Conservation (phyloP, 495 filamentous ascomycete species). For the Cercophora newfieldiana region DNA sequence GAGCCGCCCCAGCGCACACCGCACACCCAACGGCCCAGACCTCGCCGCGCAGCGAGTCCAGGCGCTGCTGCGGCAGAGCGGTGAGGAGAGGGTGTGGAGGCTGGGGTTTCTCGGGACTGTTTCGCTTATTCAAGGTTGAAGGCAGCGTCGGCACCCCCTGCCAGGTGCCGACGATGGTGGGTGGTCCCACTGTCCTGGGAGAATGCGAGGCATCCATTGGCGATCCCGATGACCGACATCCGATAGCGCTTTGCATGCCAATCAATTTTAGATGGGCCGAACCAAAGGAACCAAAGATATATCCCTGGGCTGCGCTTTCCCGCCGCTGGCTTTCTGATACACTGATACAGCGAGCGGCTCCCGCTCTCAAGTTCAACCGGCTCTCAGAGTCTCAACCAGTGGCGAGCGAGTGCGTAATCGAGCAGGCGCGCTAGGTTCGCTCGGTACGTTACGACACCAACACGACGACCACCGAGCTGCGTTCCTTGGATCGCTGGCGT, state of each 20-base stretch:
- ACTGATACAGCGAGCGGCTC: conserved; percentile 7
- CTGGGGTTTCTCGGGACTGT: neutral
- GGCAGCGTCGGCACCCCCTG: neutral
- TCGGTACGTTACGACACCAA: too few species aligned
- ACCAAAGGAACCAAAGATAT: conserved; percentile 10
- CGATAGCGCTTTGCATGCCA: conserved; percentile 22
- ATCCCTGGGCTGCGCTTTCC: neutral
- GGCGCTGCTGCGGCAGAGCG: conserved; percentile 2
- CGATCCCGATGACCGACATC: conserved; percentile 17
- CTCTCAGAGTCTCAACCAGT: too few species aligned
- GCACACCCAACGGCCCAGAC: neutral
- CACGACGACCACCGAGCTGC: too few species aligned
- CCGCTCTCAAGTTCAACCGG: conserved; percentile 41
- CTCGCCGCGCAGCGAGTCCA: neutral
- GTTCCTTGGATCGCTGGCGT: too few species aligned
- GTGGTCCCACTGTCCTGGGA: conserved; percentile 12
- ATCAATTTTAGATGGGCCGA: conserved; percentile 10
- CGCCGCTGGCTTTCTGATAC: neutral
- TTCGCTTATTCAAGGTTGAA: conserved; percentile 14
- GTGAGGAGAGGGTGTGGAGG: conserved; percentile 8
- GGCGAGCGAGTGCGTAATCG: too few species aligned
- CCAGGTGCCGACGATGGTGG: neutral
- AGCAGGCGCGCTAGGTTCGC: too few species aligned
- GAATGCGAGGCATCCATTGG: conserved; percentile 17
- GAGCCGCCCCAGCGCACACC: neutral